Percentiles rank a stretch among this genome's conserved stretches.
Conservation (phyloP, 2,329 filamentous ascomycete genomes). For the Calonectria pteridis region DNA sequence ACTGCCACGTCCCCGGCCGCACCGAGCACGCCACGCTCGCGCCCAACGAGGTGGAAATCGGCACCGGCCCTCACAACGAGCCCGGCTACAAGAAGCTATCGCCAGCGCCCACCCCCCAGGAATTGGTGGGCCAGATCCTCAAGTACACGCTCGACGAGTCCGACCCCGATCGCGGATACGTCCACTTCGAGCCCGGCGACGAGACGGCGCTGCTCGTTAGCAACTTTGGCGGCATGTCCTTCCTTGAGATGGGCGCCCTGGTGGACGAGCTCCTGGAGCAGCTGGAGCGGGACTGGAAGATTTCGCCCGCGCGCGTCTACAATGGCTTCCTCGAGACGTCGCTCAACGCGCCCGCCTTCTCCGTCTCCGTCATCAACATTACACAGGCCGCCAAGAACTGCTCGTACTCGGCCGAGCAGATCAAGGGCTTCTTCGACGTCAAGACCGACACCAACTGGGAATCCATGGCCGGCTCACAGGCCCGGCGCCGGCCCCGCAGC, state of each 20-base stretch:
- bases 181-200: slow-evolving; percentile 60
- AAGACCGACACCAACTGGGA: slow-evolving; percentile 71
- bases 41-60: slow-evolving; percentile 69
- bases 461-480: slow-evolving; percentile 62
- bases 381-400: slow-evolving; percentile 60
- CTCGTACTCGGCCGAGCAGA: slow-evolving; percentile 62
- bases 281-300: slow-evolving; percentile 59
- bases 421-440: slow-evolving; percentile 74
- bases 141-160: slow-evolving; percentile 69
- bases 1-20: slow-evolving; percentile 70
- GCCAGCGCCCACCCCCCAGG: slow-evolving; percentile 61
- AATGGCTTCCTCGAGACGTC: slow-evolving; percentile 78
- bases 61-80: slow-evolving; percentile 77
- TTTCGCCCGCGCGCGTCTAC: slow-evolving; percentile 67
- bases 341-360: slow-evolving; percentile 79
- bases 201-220: slow-evolving; percentile 67
- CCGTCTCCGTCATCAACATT: slow-evolving; percentile 74
- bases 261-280: slow-evolving; percentile 66
- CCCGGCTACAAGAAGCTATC: slow-evolving; percentile 70
- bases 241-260: slow-evolving; percentile 68
- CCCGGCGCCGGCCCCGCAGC: slow-evolving; percentile 46
- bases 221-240: slow-evolving; percentile 71
- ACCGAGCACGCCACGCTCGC: slow-evolving; percentile 61
- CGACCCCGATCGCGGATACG: slow-evolving; percentile 63
- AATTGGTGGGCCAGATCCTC: slow-evolving; percentile 69